These are phyloP conservation scores for Citrus mangshanensis DNA, from an alignment of 345 rosid genomes.

Conservation along the genomic window DNA sequence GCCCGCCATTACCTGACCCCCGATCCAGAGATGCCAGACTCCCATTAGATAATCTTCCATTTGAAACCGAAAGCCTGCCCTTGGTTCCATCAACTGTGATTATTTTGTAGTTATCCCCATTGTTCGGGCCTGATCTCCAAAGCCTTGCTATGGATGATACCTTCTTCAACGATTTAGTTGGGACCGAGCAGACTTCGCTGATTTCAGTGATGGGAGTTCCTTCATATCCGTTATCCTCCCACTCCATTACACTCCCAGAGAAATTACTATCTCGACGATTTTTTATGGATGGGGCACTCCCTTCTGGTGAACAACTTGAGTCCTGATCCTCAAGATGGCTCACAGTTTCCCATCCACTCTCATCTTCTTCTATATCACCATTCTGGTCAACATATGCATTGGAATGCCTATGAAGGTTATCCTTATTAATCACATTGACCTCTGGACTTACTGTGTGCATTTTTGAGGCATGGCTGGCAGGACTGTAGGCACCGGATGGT, in stretches of 20 bases:
- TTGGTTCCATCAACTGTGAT: slow-evolving; percentile 64
- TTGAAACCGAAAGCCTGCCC: slow-evolving; percentile 68
- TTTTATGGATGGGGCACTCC: slow-evolving; percentile 48
- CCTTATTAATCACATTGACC: slow-evolving; percentile 28
- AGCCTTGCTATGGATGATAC: slow-evolving; percentile 68
- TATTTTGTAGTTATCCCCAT: slow-evolving; percentile 61
- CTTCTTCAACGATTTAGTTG: slow-evolving; percentile 51
- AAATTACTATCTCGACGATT: slow-evolving; percentile 42
- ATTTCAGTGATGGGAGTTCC: slow-evolving; percentile 58
- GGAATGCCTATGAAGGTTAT: slow-evolving; percentile 34
- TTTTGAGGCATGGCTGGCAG: slow-evolving; percentile 47
- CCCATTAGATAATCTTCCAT: slow-evolving; percentile 67
- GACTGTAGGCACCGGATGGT: slow-evolving; percentile 33
- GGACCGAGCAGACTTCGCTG: slow-evolving; percentile 59
- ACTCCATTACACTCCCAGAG: slow-evolving; percentile 54
- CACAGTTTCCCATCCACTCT: slow-evolving; percentile 98
- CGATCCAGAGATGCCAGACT: slow-evolving; percentile 55
- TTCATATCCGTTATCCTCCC: slow-evolving; percentile 51
- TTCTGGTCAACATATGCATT: slow-evolving; percentile 36
- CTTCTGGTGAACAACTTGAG: slow-evolving; percentile 71
- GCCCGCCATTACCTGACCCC: slow-evolving; percentile 59
- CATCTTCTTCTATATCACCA: slow-evolving; percentile 71
- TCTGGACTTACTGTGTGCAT: slow-evolving; percentile 54
- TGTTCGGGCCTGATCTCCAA: slow-evolving; percentile 67
- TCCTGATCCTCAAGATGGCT: slow-evolving; percentile 82